Base-by-base conservation (phyloP, 2,329 filamentous ascomycete genomes). In the Pseudocercospora fijiensis region DNA sequence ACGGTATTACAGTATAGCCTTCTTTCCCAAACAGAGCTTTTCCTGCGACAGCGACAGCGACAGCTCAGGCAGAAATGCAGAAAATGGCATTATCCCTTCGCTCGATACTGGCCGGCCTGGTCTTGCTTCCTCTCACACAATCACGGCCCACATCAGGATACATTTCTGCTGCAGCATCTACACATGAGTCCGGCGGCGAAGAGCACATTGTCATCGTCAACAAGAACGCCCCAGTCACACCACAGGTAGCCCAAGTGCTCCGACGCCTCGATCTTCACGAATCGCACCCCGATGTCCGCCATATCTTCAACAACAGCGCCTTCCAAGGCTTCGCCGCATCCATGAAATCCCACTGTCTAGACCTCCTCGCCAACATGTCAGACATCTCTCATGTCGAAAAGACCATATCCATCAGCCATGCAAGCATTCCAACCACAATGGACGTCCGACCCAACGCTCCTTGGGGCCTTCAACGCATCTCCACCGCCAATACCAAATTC, bases 381-480 rank as follows among this genome's bases (percentile, higher is more conserved):
- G 78, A 81, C 49, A 71, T 83, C 58, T 72, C 71, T 3, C 61
- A 76, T 9, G 76, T 83, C 11, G 81, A 82, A 65, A 75, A 79
- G 67, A 74, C 76, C 57, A 73, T 63, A 20, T 58, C 63, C 2
- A 58, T 69, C 58, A 61, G 57, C n/a, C 60, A 57, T 57, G 65
- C 73, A 57, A 74, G 72, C 5, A 57, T 65, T 22, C 53, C 53
- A 18, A 47, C 58, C 24, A 63, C 69, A 3, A 70, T 70, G 13
- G 63, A 71, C 9, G 69, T 65, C 16, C 75, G 77, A 22, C 58
- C 68, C 3, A 72, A 74, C 45, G 72, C 79, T 10, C 79, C 80
- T 0, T 83, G 81, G 81, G 81, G 81, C 49, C 74, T 82, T 8
- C 76, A 81, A 69, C 76, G 79, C 61, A 78, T 82, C 61, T 81